Base-by-base conservation (phyloP, 2,329 filamentous ascomycete species). In the Ophiostoma populinum region DNA sequence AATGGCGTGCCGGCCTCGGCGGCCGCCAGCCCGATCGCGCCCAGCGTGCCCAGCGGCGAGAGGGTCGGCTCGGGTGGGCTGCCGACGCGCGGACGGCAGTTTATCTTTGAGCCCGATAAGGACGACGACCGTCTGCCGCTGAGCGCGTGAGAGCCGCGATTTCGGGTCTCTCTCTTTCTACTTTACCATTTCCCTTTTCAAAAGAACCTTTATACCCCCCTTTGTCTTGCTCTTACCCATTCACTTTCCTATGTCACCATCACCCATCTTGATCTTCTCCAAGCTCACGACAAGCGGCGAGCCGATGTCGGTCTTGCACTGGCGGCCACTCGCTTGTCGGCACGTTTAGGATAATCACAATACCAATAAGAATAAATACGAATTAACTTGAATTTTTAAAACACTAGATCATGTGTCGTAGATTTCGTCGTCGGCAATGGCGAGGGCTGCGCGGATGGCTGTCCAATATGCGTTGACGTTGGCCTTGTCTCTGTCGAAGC, bases 41-140 rank as follows among this genome's bases (percentile, higher is more conserved):
- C 28, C 3, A 17, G 17, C 6, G 28, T 15, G 4, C n/a, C 32
- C 2, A 19, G 20, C 6, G 13, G 12, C 11, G 32, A 37, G 6
- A 26, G 25, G 18, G 11, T 15, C 31, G 18, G 22, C 20, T 20
- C 10, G 30, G 29, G 17, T 8, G 29, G n/a, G 2, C 21, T 15
- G 8, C 9, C 30, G 5, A 22, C 19, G 8, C 45, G 47, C 16
- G 42, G 47, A 16, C 37, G 50, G 33, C 50, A 51, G 32, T 49
- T 50, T 13, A 41, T 45, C 6, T 51, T 55, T 25, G 51, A 51
- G 35, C 46, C 40, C 16, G 52, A 55, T 33, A 49, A 53, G 36
- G 46, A 47, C 22, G 44, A 48, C 7, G 45, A 47, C 22, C 39
- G 40, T 18, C 38, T 46, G 26, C 47, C 47, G 2, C 37, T 46